Evolutionary conservation across 129 eudicot species (phyloP), one percentile per base, ranked within the genome.

Genomic region (Flaveria trinervia): DNA sequence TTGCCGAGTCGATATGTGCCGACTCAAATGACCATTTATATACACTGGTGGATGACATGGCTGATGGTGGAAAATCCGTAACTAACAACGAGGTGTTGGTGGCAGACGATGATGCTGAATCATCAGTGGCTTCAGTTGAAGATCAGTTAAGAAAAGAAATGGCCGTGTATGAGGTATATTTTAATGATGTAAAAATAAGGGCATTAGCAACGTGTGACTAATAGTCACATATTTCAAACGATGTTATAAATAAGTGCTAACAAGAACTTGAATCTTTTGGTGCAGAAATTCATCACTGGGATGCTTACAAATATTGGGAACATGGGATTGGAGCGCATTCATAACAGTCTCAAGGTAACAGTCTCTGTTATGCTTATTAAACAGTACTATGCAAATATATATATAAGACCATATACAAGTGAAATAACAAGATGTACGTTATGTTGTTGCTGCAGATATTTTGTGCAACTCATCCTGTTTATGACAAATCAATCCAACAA

Each of bases 401-500:
- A 8, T 36, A 18, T 43, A 68, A 23, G 49, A 65, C 22, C 4
- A 65, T 57, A 65, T 52, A 25, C 9, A 9, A 43, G 45, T 57
- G 17, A 51, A 36, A 25, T 22, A 49, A 67, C 16, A 16, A 49
- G 60, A 51, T 5, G 16, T 25, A 26, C 62, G 43, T 49, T 23
- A 49, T 12, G 41, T 48, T 71, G 16, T 79, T 71, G 36, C 33
- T 82, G 86, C 85, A 94, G 98, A 94, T 94, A 96, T 91, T 94
- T 65, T 89, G 96, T 59, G 80, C 86, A 49, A 87, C 89, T 52
- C 96, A 89, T 87, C 97, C 92, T 73, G 8, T 84, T 20, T 94
- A 94, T 72, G 99, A 91, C 84, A 94, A 94, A 84, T 94, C 99
- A 70, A 91, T 94, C 68, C 99, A 94, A 78, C 99, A 94, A 83